These are phyloP conservation scores for Coleophoma eucalyptorum DNA, from an alignment of 2,329 filamentous ascomycete genomes.

Conservation along the genomic window DNA sequence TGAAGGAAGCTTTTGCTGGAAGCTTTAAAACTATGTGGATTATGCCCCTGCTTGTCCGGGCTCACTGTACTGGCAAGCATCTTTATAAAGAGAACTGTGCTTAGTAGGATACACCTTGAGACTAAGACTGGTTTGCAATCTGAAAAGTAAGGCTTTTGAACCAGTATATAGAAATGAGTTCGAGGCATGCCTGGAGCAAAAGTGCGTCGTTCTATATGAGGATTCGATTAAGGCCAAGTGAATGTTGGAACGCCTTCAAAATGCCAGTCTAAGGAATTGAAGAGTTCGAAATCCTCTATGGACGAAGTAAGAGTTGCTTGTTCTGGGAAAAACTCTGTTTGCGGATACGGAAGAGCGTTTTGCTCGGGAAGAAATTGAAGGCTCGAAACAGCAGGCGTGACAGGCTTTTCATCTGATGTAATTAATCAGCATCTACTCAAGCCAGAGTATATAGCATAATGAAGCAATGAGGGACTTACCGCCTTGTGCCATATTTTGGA, in stretches of 20 bases:
- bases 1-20: constrained; percentile 1
- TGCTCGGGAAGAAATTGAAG: background rate
- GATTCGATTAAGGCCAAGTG: background rate
- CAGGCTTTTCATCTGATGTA: background rate
- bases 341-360: background rate
- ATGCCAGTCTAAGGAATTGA: background rate
- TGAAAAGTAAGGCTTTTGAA: background rate
- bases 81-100: constrained; percentile 35
- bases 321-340: constrained; percentile 1
- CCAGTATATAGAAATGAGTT: background rate
- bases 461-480: background rate
- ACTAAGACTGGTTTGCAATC: constrained; percentile 39
- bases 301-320: background rate
- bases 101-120: constrained; percentile 44
- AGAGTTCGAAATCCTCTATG: background rate
- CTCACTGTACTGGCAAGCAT: constrained; percentile 30
- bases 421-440: background rate
- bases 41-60: background rate
- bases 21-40: constrained; percentile 5
- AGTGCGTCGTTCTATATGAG: too few relatives aligned
- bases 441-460: background rate
- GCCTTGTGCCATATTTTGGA: background rate
- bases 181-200: too few relatives aligned
- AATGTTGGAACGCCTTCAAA: background rate
- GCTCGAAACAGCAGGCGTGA: background rate